A percentile compares a stretch with the other conserved stretches of the same genome.
Evolutionary conservation across 331 rosid genomes (phyloP).

Genomic region (Ulmus americana): DNA sequence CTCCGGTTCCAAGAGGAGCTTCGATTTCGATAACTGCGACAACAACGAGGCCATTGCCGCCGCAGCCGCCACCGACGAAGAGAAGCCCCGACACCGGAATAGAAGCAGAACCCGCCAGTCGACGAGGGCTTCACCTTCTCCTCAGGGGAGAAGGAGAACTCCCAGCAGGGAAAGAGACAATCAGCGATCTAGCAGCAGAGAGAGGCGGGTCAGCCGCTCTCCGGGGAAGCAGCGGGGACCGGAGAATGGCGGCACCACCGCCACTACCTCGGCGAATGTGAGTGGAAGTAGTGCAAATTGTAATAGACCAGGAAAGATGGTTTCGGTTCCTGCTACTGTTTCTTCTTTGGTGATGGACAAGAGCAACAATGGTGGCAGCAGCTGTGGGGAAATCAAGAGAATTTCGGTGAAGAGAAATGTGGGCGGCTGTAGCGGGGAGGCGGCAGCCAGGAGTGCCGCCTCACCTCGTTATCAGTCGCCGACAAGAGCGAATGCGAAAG

Average conservation of each 20-base stretch:
- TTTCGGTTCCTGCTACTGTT: slow-evolving; percentile 74
- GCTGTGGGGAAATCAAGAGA: slow-evolving; percentile 37
- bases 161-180: slow-evolving; percentile 84
- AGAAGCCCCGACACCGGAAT: slow-evolving; percentile 37
- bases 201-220: slow-evolving; percentile 70
- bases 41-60: slow-evolving; percentile 17
- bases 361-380: slow-evolving; percentile 49
- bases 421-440: slow-evolving; percentile 29
- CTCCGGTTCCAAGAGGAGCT: slow-evolving; percentile 83
- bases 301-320: slow-evolving; percentile 67
- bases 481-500: slow-evolving; percentile 42
- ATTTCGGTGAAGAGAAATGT: slow-evolving; percentile 63
- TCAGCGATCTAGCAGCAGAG: slow-evolving; percentile 59
- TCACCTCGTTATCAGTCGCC: slow-evolving; percentile 78
- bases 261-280: not conserved
- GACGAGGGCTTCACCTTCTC: slow-evolving; percentile 38
- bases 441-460: slow-evolving; percentile 47
- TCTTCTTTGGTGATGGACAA: slow-evolving; percentile 56
- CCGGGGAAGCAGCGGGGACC: slow-evolving; percentile 66
- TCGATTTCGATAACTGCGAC: slow-evolving; percentile 57
- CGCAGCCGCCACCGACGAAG: slow-evolving; percentile 17
- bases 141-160: slow-evolving; percentile 75
- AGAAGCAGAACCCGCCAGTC: slow-evolving; percentile 51
- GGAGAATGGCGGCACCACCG: slow-evolving; percentile 24
- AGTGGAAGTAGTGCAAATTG: slow-evolving; percentile 3